These are phyloP conservation scores for Acanthamoeba polyphaga DNA, from an alignment of 208 protist species.

Conservation along the genomic window DNA sequence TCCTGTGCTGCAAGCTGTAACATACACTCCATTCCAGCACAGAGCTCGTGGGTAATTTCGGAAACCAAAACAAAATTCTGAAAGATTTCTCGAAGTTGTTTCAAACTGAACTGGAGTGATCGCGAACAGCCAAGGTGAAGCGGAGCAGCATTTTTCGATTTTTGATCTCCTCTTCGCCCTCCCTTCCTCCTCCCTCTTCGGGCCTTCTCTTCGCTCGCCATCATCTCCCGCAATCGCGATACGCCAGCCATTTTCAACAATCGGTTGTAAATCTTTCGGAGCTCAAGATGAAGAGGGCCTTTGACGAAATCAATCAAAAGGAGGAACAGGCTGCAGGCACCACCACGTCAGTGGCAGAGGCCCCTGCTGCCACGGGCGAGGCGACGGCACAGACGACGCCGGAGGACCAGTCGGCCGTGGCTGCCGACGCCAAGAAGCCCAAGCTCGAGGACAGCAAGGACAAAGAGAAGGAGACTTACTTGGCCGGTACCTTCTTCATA, in stretches of 20 bases:
- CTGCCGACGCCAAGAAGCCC: neutral
- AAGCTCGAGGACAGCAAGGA: neutral
- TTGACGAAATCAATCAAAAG: neutral
- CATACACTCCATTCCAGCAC: too few species aligned
- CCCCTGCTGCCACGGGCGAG: neutral
- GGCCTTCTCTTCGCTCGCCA: neutral
- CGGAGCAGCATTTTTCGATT: neutral
- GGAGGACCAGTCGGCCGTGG: too few species aligned
- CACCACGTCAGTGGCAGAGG: neutral
- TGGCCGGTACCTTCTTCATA: neutral
- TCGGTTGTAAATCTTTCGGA: neutral
- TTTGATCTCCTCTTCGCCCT: neutral
- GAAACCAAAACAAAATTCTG: too few species aligned
- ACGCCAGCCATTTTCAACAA: neutral
- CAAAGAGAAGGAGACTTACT: neutral
- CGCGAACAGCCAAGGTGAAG: neutral
- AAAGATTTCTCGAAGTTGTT: neutral
- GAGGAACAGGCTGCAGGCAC: neutral
- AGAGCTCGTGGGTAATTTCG: too few species aligned
- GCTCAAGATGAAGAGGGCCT: constrained; percentile 14
- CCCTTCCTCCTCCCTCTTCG: neutral
- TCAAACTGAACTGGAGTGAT: neutral
- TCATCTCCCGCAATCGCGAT: neutral
- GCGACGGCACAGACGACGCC: neutral
- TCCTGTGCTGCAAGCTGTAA: too few species aligned